phyloP scores from a whole-genome alignment of 2,329 filamentous ascomycete species.

The Fonsecaea nubica region DNA sequence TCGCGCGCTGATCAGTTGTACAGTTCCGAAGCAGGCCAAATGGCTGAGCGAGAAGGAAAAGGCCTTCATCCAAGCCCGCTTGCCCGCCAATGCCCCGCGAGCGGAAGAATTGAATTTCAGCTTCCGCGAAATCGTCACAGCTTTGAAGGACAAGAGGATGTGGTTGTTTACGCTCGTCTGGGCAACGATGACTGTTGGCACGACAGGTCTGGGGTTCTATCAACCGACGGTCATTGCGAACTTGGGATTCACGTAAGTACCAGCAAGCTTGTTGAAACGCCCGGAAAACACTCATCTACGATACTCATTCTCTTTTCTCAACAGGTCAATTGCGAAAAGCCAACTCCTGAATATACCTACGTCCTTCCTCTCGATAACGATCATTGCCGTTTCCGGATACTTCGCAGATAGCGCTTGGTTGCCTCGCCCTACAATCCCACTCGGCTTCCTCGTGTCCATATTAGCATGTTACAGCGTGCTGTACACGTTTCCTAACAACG shows the following conservation, averaged over 20 bases:
- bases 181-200: slow-evolving; percentile 57
- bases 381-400: slow-evolving; percentile 53
- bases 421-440: slow-evolving; percentile 54
- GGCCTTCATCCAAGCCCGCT: slow-evolving; percentile 56
- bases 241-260: slow-evolving; percentile 51
- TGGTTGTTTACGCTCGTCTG: slow-evolving; percentile 57
- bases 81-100: slow-evolving; percentile 52
- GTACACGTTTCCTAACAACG: slow-evolving; percentile 54
- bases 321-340: slow-evolving; percentile 53
- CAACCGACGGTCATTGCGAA: slow-evolving; percentile 52
- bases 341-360: slow-evolving; percentile 60
- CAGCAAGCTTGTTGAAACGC: not conserved
- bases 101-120: slow-evolving; percentile 51
- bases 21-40: slow-evolving; percentile 53
- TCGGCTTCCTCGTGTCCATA: slow-evolving; percentile 53
- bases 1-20: not conserved
- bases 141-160: slow-evolving; percentile 51
- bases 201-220: slow-evolving; percentile 53
- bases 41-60: slow-evolving; percentile 57
- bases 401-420: slow-evolving; percentile 53
- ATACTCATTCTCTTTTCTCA: not conserved
- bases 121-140: slow-evolving; percentile 48
- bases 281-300: not conserved
- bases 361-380: slow-evolving; percentile 50
- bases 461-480: slow-evolving; percentile 56